Conservation (phyloP, 2,329 filamentous ascomycete species). For the Monilinia aucupariae region DNA sequence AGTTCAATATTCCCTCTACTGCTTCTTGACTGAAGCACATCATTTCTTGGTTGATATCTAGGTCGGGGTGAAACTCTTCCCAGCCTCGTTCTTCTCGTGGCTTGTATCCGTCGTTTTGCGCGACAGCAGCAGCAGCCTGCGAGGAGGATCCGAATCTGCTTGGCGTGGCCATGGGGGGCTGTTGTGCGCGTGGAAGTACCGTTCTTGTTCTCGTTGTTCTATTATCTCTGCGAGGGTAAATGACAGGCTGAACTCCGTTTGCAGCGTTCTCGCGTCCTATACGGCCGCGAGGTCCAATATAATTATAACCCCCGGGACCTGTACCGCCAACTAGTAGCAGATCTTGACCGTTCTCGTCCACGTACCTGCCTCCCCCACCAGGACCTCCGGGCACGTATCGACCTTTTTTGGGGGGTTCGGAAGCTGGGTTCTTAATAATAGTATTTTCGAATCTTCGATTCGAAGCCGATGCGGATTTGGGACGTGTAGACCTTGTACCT, state of each 20-base stretch:
- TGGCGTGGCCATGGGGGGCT: constrained; percentile 40
- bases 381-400: constrained; percentile 81
- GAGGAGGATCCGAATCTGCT: constrained; percentile 30
- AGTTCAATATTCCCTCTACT: constrained; percentile 66
- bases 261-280: constrained; percentile 47
- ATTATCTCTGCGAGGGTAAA: constrained; percentile 47
- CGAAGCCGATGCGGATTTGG: constrained; percentile 26
- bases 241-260: constrained; percentile 42
- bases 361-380: constrained; percentile 77
- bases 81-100: constrained; percentile 92
- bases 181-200: constrained; percentile 44
- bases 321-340: constrained; percentile 46
- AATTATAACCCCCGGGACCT: constrained; percentile 44
- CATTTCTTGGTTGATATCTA: constrained; percentile 80
- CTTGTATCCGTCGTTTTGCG: constrained; percentile 94
- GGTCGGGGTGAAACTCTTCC: constrained; percentile 95
- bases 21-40: constrained; percentile 76
- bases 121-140: constrained; percentile 81
- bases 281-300: constrained; percentile 48
- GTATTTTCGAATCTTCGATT: constrained; percentile 26
- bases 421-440: constrained; percentile 23
- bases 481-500: constrained; percentile 21
- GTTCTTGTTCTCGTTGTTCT: constrained; percentile 52
- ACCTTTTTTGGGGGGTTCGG: constrained; percentile 56
- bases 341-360: constrained; percentile 65